Evolutionary conservation across 2,329 filamentous ascomycete genomes (phyloP), one percentile per base, ranked within the genome.

Genomic region (Hymenoscyphus fraxineus): DNA sequence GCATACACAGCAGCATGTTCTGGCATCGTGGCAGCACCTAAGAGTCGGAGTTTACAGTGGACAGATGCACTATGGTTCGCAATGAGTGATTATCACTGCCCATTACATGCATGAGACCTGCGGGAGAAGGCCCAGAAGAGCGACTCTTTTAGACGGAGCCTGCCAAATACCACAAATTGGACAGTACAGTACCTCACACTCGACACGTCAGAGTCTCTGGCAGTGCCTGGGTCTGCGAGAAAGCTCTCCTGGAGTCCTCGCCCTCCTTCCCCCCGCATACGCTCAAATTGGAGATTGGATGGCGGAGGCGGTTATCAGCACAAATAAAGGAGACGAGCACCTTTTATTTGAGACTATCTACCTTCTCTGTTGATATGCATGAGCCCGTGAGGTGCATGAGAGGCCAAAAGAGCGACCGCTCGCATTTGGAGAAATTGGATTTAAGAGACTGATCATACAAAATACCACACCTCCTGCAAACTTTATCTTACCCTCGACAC

Each of bases 201-300:
- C 64, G 71, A 74, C 73, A 75, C 73, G 73, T 75, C 73, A 75
- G 71, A 72, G 67, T 66, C 39, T 51, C 22, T 60, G 56, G 63
- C 56, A 62, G 56, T 27, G 32, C 51, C 39, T 62, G 56, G 19
- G 47, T 27, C 9, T 6, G 68, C 61, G 62, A 57, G 56, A 35
- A 63, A 63, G 64, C 65, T 67, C 60, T 40, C 44, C 41, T 55
- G 39, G 65, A 27, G 27, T 27, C 27, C 27, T 65, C 61, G 62
- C 65, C 39, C 62, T 66, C 35, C 35, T 10, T 65, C 61, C 63
- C 65, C 41, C 61, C 67, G 68, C 70, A 71, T 68, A 68, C 68
- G 60, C 68, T 64, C 35, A 51, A 62, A 58, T 62, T 60, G 58
- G 41, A 44, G 41, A 15, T 44, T 44, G 47, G 47, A 19, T 27